Evolutionary conservation across 306 rosid species (phyloP), one percentile per base, ranked within the genome.

Genomic region (Vicia villosa): DNA sequence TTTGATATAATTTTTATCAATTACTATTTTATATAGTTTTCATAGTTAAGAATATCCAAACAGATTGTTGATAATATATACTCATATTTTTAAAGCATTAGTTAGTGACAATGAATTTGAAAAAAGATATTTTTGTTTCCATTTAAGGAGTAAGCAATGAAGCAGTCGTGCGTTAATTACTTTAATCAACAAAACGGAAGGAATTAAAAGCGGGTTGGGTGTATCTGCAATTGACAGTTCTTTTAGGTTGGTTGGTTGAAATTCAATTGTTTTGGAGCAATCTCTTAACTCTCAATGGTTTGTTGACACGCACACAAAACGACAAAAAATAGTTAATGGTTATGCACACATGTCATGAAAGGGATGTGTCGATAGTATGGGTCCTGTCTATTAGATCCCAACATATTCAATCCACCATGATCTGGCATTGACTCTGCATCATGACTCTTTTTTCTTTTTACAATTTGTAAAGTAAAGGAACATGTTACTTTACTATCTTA

Each of bases 361-460:
- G 45, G 34, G 61, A 57, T 17, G 20, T 8, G 15, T 70, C 8
- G 41, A 22, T 34, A 64, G 67, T n/a, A 82, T 78, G 85, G 90
- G 80, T 47, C 78, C 88, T 83, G 89, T 86, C 90, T 79, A 78
- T 60, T 56, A 88, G 84, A 83, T 88, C 88, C 89, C 87, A 82
- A 79, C 89, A 86, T 65, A 14, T 64, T 56, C 37, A 40, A 21
- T 68, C 57, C 69, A 24, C 11, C 2, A 3, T 71, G 24, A 62
- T 63, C 40, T 49, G 49, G 36, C 46, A 47, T 70, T 79, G 50
- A 66, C 77, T 69, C 73, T 73, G 24, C 74, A 2, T 13, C 17
- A 17, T 45, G 15, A 13, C 0, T 10, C 10, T n/a, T 15, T n/a
- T 15, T 1, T 15, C 0, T 15, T 45, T n/a, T 6, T 32, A 6